phyloP scores from a whole-genome alignment of 164 flowering plant species.

The grape (Vitis vinifera) region DNA sequence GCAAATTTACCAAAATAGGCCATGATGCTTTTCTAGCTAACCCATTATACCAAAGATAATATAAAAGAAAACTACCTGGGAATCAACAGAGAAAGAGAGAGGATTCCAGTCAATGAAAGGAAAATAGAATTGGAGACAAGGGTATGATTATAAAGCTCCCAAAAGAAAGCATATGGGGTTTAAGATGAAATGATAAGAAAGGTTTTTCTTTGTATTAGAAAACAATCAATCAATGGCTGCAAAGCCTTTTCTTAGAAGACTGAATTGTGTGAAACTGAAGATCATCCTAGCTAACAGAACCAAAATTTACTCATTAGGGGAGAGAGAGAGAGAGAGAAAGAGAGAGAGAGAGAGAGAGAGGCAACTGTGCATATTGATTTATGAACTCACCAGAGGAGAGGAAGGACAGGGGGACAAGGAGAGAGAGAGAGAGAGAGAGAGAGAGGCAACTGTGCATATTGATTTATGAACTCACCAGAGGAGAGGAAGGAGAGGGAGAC shows the following conservation, averaged over 20 bases:
- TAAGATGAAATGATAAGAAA: background rate
- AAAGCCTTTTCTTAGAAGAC: background rate
- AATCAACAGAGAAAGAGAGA: background rate
- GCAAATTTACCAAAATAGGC: too few species aligned
- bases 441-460: too few species aligned
- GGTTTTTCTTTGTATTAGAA: background rate
- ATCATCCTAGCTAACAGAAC: background rate
- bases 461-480: too few species aligned
- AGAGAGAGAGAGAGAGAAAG: slow-evolving; percentile 3
- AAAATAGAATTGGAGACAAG: background rate
- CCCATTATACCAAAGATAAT: background rate
- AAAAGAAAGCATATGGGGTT: background rate
- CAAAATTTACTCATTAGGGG: background rate
- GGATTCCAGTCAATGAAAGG: background rate
- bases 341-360: background rate
- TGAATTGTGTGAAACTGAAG: background rate
- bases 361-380: too few species aligned
- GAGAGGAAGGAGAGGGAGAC: background rate
- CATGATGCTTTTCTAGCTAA: background rate
- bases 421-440: too few species aligned
- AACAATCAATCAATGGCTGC: background rate
- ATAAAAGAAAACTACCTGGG: too few species aligned
- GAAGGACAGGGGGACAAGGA: too few species aligned
- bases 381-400: too few species aligned
- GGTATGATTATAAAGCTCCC: background rate